Conservation (phyloP, 202 grass and related monocot species). For the Tripidium arundinaceum region DNA sequence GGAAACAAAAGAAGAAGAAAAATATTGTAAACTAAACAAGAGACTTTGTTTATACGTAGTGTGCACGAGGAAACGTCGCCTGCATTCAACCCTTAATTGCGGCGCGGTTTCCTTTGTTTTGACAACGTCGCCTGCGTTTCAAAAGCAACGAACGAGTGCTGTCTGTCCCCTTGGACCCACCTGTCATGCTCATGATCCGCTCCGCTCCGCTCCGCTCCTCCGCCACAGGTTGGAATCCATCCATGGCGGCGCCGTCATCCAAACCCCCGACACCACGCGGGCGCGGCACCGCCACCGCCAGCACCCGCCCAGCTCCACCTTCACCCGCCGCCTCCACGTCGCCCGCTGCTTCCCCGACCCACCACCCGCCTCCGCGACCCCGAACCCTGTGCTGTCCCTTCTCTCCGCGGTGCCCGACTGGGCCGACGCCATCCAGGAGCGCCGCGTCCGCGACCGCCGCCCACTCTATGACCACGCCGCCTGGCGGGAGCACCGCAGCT, state of each 20-base stretch:
- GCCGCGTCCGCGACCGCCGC: conserved; percentile 52
- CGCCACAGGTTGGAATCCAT: too few relatives aligned
- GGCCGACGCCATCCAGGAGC: conserved; percentile 65
- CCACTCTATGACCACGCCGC: conserved; percentile 58
- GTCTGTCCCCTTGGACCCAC: too few relatives aligned
- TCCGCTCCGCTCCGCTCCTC: too few relatives aligned
- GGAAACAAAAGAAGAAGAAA: too few relatives aligned
- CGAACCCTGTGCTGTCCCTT: conserved; percentile 33
- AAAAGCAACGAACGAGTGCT: too few relatives aligned
- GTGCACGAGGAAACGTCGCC: too few relatives aligned
- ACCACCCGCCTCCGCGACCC: neutral
- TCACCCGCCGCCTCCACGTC: neutral
- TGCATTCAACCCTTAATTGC: too few relatives aligned
- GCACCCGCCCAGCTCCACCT: neutral
- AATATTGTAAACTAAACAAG: too few relatives aligned
- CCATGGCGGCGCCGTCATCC: conserved; percentile 10
- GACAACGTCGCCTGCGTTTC: too few relatives aligned
- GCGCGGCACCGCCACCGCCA: neutral
- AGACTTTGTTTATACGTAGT: too few relatives aligned
- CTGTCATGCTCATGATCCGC: too few relatives aligned
- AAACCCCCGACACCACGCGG: neutral
- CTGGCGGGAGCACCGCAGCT: conserved; percentile 83
- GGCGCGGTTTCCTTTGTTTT: too few relatives aligned
- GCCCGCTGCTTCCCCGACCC: conserved; percentile 30
- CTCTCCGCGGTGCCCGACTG: conserved; percentile 62